Evolutionary conservation across 2,329 filamentous ascomycete species (phyloP).

Genomic region (Curvularia spicifera): DNA sequence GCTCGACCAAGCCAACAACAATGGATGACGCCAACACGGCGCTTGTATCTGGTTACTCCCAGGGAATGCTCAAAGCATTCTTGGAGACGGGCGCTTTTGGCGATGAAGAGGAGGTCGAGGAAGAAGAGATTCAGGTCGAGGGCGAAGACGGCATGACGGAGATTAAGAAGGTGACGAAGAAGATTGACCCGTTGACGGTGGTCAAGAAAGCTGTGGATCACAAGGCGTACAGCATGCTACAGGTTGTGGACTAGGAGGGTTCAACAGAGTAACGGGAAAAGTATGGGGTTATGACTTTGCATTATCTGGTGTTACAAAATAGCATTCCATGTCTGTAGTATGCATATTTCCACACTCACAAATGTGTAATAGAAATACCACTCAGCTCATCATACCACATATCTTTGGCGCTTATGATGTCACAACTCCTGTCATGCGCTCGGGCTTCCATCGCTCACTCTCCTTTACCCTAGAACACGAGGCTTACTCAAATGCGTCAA

Average conservation of each 20-base stretch:
- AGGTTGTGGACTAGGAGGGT: slow-evolving; percentile 58
- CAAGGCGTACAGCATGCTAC: slow-evolving; percentile 63
- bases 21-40: slow-evolving; percentile 55
- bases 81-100: slow-evolving; percentile 58
- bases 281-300: not conserved
- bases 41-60: slow-evolving; percentile 64
- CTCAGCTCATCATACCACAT: not conserved
- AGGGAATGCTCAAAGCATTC: slow-evolving; percentile 65
- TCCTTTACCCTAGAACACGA: not conserved
- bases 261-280: not conserved
- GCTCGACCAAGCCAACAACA: slow-evolving; percentile 58
- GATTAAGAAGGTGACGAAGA: slow-evolving; percentile 42
- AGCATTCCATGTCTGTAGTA: not conserved
- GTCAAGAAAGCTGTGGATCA: slow-evolving; percentile 56
- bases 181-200: slow-evolving; percentile 26
- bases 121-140: slow-evolving; percentile 38
- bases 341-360: not conserved
- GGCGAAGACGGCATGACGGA: slow-evolving; percentile 46
- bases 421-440: not conserved
- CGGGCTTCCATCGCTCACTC: not conserved
- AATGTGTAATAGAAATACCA: not conserved
- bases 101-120: slow-evolving; percentile 51
- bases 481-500: not conserved
- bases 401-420: too few relatives aligned
- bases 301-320: not conserved